Evolutionary conservation across 164 flowering plant species (phyloP).

Genomic region (Brasenia schreberi): DNA sequence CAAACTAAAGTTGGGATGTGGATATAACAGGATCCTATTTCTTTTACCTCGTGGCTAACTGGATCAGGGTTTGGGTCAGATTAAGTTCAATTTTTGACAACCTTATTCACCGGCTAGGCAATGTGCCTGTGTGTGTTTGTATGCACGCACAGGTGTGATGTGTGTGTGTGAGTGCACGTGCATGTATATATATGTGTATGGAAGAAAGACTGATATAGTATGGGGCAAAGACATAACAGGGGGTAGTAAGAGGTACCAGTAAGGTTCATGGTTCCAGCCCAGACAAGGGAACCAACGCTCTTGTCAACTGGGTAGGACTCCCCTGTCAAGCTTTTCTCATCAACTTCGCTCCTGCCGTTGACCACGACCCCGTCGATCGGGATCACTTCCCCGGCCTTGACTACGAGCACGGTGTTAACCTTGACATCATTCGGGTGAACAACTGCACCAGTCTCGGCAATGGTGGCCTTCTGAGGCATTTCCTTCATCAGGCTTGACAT

Average conservation of each 20-base stretch:
- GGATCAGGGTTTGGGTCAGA: too few relatives aligned
- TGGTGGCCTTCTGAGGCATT: conserved; percentile 62
- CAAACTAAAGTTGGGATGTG: too few relatives aligned
- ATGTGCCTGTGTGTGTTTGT: too few relatives aligned
- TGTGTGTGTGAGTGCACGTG: too few relatives aligned
- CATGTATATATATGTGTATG: too few relatives aligned
- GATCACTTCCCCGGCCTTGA: conserved; percentile 74
- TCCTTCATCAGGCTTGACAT: conserved; percentile 72
- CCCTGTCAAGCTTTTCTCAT: conserved; percentile 77
- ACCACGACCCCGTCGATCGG: conserved; percentile 85
- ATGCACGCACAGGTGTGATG: too few relatives aligned
- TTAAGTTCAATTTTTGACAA: too few relatives aligned
- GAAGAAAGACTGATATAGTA: too few relatives aligned
- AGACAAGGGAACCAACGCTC: conserved; percentile 48
- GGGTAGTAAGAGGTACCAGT: conserved; percentile 34
- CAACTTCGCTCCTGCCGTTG: conserved; percentile 76
- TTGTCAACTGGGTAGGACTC: conserved; percentile 80
- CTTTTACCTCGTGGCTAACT: too few relatives aligned
- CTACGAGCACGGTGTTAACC: conserved; percentile 51
- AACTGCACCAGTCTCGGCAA: conserved; percentile 69
- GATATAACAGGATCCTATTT: too few relatives aligned
- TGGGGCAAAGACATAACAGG: too few relatives aligned
- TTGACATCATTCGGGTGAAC: conserved; percentile 55
- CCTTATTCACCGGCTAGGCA: too few relatives aligned
- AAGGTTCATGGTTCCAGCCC: conserved; percentile 88